phyloP scores from a whole-genome alignment of 345 rosid species.

The Murraya koenigii region DNA sequence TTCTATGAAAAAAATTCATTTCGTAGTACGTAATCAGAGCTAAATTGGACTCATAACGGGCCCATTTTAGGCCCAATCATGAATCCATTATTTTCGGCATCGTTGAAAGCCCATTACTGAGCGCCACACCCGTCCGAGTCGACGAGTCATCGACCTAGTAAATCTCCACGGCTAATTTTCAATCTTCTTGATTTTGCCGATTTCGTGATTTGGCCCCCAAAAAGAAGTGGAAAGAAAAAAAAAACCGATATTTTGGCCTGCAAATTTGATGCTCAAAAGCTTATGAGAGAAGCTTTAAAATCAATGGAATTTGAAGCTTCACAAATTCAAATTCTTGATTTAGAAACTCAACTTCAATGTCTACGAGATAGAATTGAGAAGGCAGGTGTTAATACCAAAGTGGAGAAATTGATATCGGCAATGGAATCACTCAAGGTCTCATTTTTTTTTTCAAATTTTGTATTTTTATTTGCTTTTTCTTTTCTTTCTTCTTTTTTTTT shows the following conservation, averaged over 20 bases:
- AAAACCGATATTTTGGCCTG: neutral
- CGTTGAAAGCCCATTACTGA: neutral
- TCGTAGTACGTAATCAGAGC: neutral
- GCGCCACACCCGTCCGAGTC: neutral
- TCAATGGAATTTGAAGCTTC: constrained; percentile 6
- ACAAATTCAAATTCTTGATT: neutral
- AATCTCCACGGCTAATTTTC: neutral
- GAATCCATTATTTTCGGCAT: too few species aligned
- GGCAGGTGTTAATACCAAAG: constrained; percentile 32
- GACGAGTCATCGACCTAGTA: constrained; percentile 7
- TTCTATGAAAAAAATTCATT: too few species aligned
- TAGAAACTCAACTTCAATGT: constrained; percentile 23
- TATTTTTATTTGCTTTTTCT: neutral
- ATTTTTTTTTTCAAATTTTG: neutral
- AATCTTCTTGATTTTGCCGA: neutral
- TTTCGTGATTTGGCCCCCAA: too few species aligned
- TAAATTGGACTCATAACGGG: neutral
- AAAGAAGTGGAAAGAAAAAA: too few species aligned
- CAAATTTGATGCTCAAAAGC: neutral
- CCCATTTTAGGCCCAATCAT: too few species aligned
- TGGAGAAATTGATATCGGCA: constrained; percentile 42
- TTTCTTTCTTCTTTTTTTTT: too few species aligned
- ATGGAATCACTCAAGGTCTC: constrained; percentile 48
- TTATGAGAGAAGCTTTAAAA: neutral
- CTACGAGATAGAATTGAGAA: constrained; percentile 38